These are phyloP conservation scores for Erodium texanum DNA, from an alignment of 441 rosid genomes.

Conservation along the genomic window DNA sequence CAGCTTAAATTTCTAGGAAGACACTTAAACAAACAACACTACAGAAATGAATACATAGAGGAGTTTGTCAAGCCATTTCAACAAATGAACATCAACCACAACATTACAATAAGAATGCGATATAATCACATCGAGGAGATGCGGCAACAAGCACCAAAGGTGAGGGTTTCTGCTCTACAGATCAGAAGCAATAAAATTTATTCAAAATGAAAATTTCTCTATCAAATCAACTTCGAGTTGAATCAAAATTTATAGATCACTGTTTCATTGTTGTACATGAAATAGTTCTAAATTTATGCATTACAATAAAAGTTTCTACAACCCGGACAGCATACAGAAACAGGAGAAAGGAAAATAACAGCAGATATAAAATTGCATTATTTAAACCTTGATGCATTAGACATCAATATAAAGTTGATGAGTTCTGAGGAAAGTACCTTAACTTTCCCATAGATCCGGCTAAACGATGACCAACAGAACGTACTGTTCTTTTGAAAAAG, in stretches of 20 bases:
- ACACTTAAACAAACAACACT: neutral
- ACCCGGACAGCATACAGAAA: neutral
- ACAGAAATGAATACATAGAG: neutral
- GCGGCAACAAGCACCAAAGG: neutral
- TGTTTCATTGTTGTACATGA: neutral
- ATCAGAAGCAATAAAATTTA: neutral
- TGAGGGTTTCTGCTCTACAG: neutral
- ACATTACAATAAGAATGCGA: neutral
- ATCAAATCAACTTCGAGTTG: neutral
- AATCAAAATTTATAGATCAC: neutral
- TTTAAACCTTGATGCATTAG: neutral
- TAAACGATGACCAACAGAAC: slow-evolving; percentile 74
- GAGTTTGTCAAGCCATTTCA: neutral
- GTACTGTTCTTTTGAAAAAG: slow-evolving; percentile 87
- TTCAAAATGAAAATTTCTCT: neutral
- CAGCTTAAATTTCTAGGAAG: neutral
- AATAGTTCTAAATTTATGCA: neutral
- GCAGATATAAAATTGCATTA: neutral
- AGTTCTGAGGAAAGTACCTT: slow-evolving; percentile 42
- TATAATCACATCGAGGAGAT: neutral
- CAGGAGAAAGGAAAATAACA: neutral
- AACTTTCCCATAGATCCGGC: slow-evolving; percentile 87
- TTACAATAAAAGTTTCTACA: neutral
- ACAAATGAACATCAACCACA: neutral
- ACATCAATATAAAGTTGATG: neutral